Evolutionary conservation across 148 eudicot genomes (phyloP).

Genomic region (Salicornia ramosissima): DNA sequence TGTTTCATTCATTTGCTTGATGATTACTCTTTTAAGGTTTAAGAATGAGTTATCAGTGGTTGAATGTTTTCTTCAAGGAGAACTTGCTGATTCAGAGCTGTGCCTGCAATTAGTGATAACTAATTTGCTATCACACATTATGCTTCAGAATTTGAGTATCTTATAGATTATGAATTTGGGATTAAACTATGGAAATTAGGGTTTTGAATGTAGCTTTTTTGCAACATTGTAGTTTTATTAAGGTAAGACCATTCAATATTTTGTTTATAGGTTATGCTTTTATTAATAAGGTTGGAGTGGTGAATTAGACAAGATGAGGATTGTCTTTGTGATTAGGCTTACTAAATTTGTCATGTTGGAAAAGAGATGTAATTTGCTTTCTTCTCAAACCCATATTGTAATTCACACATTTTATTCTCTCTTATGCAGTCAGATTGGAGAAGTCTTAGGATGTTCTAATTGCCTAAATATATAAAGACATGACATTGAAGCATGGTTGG

Average conservation of each 20-base stretch:
- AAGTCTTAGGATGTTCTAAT: conserved; percentile 48
- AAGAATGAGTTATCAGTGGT: neutral
- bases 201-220: neutral
- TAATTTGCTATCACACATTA: neutral
- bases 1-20: neutral
- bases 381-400: neutral
- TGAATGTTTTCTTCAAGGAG: neutral
- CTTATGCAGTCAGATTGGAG: conserved; percentile 24
- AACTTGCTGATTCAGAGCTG: conserved; percentile 4
- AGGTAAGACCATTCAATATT: neutral
- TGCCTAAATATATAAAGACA: conserved; percentile 30
- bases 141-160: neutral
- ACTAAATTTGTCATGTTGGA: neutral
- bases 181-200: neutral
- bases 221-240: neutral
- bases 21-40: neutral
- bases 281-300: neutral
- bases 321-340: neutral
- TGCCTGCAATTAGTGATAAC: neutral
- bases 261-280: neutral
- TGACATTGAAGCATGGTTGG: conserved; percentile 44
- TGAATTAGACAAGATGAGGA: neutral
- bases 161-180: neutral
- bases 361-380: neutral
- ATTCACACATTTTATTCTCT: conserved; percentile 6